Percentiles rank a stretch among this genome's conserved stretches.
These are phyloP conservation scores for Pythium pyrilobum DNA, from an alignment of 352 stramenopile species.

Conservation along the genomic window DNA sequence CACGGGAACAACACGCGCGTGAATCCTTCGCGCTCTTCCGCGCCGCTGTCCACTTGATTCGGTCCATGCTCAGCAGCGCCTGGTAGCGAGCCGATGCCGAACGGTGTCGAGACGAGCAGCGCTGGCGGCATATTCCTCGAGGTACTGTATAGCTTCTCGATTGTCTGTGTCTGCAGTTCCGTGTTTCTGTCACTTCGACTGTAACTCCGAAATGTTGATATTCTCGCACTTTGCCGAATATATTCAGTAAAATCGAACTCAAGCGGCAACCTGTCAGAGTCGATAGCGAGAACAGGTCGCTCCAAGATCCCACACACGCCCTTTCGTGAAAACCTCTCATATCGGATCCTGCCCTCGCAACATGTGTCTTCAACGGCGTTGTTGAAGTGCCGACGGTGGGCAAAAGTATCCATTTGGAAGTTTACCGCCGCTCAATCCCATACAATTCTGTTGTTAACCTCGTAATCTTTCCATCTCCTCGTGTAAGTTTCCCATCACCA, in stretches of 20 bases:
- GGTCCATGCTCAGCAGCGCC: background rate
- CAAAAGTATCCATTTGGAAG: constrained; percentile 15
- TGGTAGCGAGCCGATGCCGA: constrained; percentile 57
- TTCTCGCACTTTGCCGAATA: background rate
- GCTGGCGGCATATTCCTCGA: constrained; percentile 6
- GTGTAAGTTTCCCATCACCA: background rate
- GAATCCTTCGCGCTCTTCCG: constrained; percentile 29
- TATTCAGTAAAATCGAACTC: background rate
- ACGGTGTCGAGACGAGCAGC: constrained; percentile 56
- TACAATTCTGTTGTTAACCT: background rate
- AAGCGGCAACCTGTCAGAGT: constrained; percentile 6
- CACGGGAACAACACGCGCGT: constrained; percentile 69
- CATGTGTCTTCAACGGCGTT: constrained; percentile 13
- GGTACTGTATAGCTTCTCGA: background rate
- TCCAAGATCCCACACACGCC: constrained; percentile 2
- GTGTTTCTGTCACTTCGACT: background rate
- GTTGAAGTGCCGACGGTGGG: constrained; percentile 14
- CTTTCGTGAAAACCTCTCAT: background rate
- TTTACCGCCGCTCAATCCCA: background rate
- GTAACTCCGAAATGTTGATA: background rate
- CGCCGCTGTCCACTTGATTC: background rate
- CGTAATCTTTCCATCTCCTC: background rate
- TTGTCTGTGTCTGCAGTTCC: background rate
- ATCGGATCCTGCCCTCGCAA: background rate
- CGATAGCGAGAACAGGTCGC: constrained; percentile 16